These are phyloP conservation scores for Starmerella vaccinii DNA, from an alignment of 805 yeast genomes.

Conservation along the genomic window DNA sequence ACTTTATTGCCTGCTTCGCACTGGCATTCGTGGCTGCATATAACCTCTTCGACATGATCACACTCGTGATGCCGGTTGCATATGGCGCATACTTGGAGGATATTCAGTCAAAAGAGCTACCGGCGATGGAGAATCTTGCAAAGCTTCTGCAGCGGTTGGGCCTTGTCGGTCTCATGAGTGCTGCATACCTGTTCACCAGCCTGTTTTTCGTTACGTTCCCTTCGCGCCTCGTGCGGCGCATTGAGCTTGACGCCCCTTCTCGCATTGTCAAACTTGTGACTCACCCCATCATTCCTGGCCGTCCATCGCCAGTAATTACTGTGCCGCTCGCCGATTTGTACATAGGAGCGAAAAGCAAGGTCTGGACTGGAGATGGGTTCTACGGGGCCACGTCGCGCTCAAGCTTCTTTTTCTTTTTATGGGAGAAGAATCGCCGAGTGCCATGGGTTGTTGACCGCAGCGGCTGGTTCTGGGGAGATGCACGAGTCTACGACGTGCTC, in stretches of 20 bases:
- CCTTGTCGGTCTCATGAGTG: slow-evolving; percentile 32
- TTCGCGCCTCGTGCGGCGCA: slow-evolving; percentile 58
- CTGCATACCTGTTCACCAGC: slow-evolving; percentile 36
- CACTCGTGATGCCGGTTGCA: slow-evolving; percentile 46
- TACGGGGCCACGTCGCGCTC: slow-evolving; percentile 72
- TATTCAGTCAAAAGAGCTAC: slow-evolving; percentile 33
- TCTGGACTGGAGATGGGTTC: slow-evolving; percentile 81
- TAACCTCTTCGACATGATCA: slow-evolving; percentile 45
- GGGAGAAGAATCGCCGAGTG: slow-evolving; percentile 43
- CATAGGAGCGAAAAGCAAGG: slow-evolving; percentile 52
- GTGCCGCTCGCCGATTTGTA: slow-evolving; percentile 48
- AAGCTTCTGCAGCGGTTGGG: slow-evolving; percentile 33
- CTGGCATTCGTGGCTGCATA: slow-evolving; percentile 62
- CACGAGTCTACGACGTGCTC: slow-evolving; percentile 69
- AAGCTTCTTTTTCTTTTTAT: slow-evolving; percentile 61
- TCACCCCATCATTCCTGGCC: slow-evolving; percentile 65
- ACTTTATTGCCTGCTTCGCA: slow-evolving; percentile 59
- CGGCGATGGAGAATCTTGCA: slow-evolving; percentile 33
- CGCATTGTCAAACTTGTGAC: slow-evolving; percentile 56
- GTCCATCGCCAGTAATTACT: slow-evolving; percentile 64
- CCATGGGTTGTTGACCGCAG: slow-evolving; percentile 76
- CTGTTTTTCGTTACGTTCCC: slow-evolving; percentile 46
- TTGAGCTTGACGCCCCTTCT: slow-evolving; percentile 57
- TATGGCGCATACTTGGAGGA: slow-evolving; percentile 45
- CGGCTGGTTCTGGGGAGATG: slow-evolving; percentile 91